Conservation (phyloP, 768 basidiomycete genomes). For the Pholiota molesta region DNA sequence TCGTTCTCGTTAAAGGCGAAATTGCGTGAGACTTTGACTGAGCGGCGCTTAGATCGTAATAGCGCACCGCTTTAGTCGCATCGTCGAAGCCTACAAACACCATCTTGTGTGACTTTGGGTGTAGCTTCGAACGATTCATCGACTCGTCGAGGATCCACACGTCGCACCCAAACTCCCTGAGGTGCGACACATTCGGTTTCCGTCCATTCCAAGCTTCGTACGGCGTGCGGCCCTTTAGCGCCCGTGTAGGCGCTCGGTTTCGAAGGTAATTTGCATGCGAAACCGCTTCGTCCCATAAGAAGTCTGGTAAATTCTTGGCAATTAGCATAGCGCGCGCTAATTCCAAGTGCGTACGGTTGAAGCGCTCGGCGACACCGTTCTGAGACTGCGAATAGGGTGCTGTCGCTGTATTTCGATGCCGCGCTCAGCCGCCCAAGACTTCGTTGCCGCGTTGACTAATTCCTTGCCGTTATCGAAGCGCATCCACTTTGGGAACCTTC, state of each 20-base stretch:
- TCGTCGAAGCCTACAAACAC: slow-evolving; percentile 27
- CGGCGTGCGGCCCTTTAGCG: slow-evolving; percentile 25
- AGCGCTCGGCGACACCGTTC: slow-evolving; percentile 42
- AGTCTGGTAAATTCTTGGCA: slow-evolving; percentile 22
- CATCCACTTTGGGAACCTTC: neutral
- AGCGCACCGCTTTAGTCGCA: slow-evolving; percentile 25
- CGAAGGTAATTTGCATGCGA: slow-evolving; percentile 29
- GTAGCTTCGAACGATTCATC: slow-evolving; percentile 20
- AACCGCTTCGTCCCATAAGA: slow-evolving; percentile 34
- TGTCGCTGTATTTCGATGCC: slow-evolving; percentile 35
- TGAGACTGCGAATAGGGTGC: slow-evolving; percentile 40
- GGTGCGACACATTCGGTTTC: slow-evolving; percentile 27
- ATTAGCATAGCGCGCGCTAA: slow-evolving; percentile 35
- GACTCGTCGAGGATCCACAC: slow-evolving; percentile 26
- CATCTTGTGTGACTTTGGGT: slow-evolving; percentile 24
- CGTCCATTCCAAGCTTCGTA: slow-evolving; percentile 21
- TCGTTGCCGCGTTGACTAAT: neutral
- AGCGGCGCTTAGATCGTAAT: slow-evolving; percentile 23
- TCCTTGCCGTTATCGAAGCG: neutral
- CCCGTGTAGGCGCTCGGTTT: slow-evolving; percentile 28
- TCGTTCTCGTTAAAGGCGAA: slow-evolving; percentile 27
- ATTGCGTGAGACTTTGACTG: slow-evolving; percentile 28
- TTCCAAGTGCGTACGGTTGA: slow-evolving; percentile 36
- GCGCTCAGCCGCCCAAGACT: slow-evolving; percentile 1
- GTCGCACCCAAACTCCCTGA: slow-evolving; percentile 29